These are phyloP conservation scores for Coniophora puteana DNA, from an alignment of 1,284 basidiomycete species.

Conservation along the genomic window DNA sequence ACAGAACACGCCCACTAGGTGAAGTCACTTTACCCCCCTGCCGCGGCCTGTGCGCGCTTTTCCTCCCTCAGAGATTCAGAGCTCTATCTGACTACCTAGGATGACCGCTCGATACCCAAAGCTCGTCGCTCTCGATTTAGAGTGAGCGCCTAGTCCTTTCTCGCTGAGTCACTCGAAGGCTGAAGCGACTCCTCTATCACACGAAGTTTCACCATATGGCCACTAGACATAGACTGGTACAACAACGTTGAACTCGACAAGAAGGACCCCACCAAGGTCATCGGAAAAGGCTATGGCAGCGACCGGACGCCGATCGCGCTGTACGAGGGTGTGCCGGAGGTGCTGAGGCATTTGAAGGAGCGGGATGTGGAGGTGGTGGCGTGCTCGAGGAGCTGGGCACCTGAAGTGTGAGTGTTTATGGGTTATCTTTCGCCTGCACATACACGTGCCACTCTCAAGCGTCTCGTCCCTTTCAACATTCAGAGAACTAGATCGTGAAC, in stretches of 20 bases:
- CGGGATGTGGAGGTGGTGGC: constrained; percentile 64
- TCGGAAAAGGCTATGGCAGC: constrained; percentile 29
- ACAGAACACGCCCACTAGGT: too few species aligned
- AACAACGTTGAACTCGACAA: constrained; percentile 64
- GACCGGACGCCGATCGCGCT: constrained; percentile 59
- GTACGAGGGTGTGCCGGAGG: constrained; percentile 74
- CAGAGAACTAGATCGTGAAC: too few species aligned
- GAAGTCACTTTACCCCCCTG: too few species aligned
- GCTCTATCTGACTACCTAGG: too few species aligned
- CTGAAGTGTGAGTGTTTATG: constrained; percentile 54
- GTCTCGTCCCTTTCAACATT: too few species aligned
- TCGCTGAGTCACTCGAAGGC: background rate
- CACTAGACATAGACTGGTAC: constrained; percentile 85
- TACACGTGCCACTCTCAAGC: constrained; percentile 2
- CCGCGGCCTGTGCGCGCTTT: too few species aligned
- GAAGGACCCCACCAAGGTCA: constrained; percentile 40
- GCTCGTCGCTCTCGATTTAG: constrained; percentile 80
- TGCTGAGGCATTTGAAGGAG: constrained; percentile 60
- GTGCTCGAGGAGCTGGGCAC: constrained; percentile 72
- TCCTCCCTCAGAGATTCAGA: too few species aligned
- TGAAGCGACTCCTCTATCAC: background rate
- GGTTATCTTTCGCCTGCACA: background rate
- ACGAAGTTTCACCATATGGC: constrained; percentile 47
- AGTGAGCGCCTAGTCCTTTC: constrained; percentile 46
- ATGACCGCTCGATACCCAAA: constrained; percentile 45